A percentile compares a stretch with the other conserved stretches of the same genome.
Evolutionary conservation across 495 filamentous ascomycete species (phyloP).

Genomic region (Hypoxylon cercidicola): DNA sequence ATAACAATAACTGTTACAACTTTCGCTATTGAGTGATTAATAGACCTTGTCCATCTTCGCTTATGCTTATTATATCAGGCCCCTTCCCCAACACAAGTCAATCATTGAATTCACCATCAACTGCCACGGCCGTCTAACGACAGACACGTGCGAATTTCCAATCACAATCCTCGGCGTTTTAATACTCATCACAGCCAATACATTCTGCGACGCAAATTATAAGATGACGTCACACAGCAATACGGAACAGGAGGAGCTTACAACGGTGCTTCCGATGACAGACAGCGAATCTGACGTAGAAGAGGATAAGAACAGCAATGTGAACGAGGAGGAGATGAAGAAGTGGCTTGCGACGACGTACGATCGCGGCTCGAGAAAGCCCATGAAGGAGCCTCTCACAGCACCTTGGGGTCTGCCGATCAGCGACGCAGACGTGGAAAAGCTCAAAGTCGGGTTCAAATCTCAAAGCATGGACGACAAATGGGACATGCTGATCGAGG

Average conservation of each 20-base stretch:
- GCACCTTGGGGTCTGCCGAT: not conserved
- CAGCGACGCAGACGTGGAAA: constrained; percentile 8
- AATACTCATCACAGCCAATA: not conserved
- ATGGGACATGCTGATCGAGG: constrained; percentile 7
- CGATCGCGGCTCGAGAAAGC: constrained; percentile 4
- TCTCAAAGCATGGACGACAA: constrained; percentile 5
- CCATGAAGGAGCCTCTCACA: constrained; percentile 8
- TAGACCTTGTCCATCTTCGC: no score
- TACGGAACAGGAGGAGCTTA: not conserved
- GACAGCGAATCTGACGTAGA: not conserved
- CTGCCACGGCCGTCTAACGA: not conserved
- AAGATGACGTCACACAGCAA: not conserved
- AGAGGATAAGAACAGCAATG: not conserved
- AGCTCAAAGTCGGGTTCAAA: constrained; percentile 6
- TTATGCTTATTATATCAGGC: no score
- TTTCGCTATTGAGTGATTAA: no score
- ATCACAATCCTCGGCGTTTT: not conserved
- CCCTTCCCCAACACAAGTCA: no score
- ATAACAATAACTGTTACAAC: no score
- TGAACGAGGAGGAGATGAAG: constrained; percentile 1
- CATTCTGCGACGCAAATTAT: not conserved
- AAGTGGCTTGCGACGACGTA: constrained; percentile 1
- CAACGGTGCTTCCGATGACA: not conserved
- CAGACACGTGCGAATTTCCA: not conserved
- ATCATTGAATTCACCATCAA: not conserved